Evolutionary conservation across 176 grass and related monocot genomes (phyloP), one percentile per base, ranked within the genome.

Genomic region (Dendrocalamus sinicus): DNA sequence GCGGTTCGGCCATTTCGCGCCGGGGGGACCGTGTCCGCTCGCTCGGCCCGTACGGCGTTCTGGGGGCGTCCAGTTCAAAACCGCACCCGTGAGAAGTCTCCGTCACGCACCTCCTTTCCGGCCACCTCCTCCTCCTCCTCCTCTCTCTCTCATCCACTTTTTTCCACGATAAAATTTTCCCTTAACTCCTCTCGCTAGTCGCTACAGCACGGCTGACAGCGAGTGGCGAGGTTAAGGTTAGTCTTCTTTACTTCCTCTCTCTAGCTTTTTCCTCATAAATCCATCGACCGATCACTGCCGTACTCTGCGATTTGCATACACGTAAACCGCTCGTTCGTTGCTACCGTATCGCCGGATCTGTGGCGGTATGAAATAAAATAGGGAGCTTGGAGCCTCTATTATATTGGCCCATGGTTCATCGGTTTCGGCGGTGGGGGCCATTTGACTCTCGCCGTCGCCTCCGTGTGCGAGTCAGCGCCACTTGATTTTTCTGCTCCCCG

Each of bases 31-130:
- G 70, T 75, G 48, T 9, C 20, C 57, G 57, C 22, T 11, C 57
- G 57, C 9, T 23, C 22, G 9, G n/a, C 12, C 16, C 43, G 57
- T 83, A 78, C 45, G 58, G 69, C 39, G 58, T 11, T 47, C 43
- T 8, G 43, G 44, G 44, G 41, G 68, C 85, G 45, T 61, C 60
- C 20, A 72, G 54, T 50, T 76, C 58, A 50, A 78, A 72, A 22
- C 50, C 64, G 22, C 28, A 15, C 81, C 85, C 85, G 89, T 91
- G 89, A 91, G 1, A 63, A 45, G 85, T 91, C 89, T 3, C 72
- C 82, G 65, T 85, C 90, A 73, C 82, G 75, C 39, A 9, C 37
- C 60, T 24, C 26, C 16, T 12, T 4, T 60, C 22, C 15, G 14
- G 12, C 6, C 80, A 54, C 62, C 23, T 14, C 83, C 45, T 45